These are phyloP conservation scores for Chlamydomonas schloesseri DNA, from an alignment of 139 green algal species.

Conservation along the genomic window DNA sequence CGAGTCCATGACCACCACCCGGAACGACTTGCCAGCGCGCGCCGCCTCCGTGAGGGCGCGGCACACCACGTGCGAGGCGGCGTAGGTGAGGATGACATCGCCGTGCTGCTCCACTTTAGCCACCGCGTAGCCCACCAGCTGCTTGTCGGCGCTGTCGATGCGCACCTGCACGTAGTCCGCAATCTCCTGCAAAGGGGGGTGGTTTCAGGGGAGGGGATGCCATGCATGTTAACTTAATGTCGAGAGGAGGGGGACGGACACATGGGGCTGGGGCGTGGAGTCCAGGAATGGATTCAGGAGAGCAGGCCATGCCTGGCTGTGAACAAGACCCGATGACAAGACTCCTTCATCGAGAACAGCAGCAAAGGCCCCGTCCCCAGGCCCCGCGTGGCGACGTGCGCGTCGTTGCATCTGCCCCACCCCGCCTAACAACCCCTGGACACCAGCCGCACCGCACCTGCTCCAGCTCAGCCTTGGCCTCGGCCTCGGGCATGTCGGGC, in stretches of 20 bases:
- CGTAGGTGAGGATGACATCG: conserved; percentile 95
- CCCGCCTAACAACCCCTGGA: too few species aligned
- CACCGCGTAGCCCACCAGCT: conserved; percentile 79
- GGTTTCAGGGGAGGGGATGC: conserved; percentile 4
- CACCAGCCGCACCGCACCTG: conserved; percentile 4
- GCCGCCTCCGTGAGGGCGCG: conserved; percentile 52
- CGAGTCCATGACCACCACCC: conserved; percentile 89
- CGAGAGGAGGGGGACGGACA: too few species aligned
- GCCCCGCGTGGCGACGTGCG: too few species aligned
- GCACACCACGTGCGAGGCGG: conserved; percentile 69
- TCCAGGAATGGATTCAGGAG: too few species aligned
- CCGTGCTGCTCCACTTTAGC: conserved; percentile 82
- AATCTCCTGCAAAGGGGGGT: conserved; percentile 74
- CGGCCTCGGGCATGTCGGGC: conserved; percentile 53
- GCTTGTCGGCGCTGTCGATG: conserved; percentile 68
- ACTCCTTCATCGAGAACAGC: too few species aligned
- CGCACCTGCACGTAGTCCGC: conserved; percentile 67
- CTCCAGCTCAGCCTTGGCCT: conserved; percentile 61
- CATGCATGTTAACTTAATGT: too few species aligned
- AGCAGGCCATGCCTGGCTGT: too few species aligned
- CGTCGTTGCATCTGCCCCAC: too few species aligned
- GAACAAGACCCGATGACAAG: too few species aligned
- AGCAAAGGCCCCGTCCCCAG: too few species aligned
- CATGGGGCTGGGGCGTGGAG: too few species aligned
- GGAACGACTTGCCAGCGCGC: conserved; percentile 70